Conservation (phyloP, 805 yeast species). For the Suhomyces sp. region DNA sequence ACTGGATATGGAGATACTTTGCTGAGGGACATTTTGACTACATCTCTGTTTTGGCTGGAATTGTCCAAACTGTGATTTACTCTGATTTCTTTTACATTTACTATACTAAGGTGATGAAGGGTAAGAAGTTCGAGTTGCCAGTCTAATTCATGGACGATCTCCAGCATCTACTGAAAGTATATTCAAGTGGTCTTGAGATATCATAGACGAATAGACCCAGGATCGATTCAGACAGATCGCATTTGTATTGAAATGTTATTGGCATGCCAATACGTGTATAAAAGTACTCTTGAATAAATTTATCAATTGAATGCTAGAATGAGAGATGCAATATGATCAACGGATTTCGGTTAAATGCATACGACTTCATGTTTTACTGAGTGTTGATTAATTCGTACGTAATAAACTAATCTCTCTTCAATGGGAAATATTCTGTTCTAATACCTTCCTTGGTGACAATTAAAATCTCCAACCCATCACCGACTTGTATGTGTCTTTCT, state of each 20-base stretch:
- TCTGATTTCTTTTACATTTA: conserved; percentile 96
- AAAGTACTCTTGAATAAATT: too few species aligned
- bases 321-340: too few species aligned
- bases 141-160: too few species aligned
- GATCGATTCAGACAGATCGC: too few species aligned
- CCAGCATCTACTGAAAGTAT: too few species aligned
- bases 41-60: conserved; percentile 73
- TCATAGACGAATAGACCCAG: too few species aligned
- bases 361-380: too few species aligned
- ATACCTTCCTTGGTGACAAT: conserved; percentile 94
- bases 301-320: too few species aligned
- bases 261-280: too few species aligned
- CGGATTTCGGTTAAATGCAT: background rate
- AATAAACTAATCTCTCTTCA: conserved; percentile 76
- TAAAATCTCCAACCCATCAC: conserved; percentile 90
- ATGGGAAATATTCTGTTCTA: conserved; percentile 74
- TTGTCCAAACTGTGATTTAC: conserved; percentile 82
- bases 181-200: too few species aligned
- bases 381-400: too few species aligned
- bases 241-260: too few species aligned
- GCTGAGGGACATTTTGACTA: conserved; percentile 65
- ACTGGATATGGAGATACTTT: conserved; percentile 88
- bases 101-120: conserved; percentile 74
- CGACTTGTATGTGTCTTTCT: conserved; percentile 97
- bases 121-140: conserved; percentile 74